Base-by-base conservation (phyloP, 2,329 filamentous ascomycete genomes). In the Alternaria sp. region DNA sequence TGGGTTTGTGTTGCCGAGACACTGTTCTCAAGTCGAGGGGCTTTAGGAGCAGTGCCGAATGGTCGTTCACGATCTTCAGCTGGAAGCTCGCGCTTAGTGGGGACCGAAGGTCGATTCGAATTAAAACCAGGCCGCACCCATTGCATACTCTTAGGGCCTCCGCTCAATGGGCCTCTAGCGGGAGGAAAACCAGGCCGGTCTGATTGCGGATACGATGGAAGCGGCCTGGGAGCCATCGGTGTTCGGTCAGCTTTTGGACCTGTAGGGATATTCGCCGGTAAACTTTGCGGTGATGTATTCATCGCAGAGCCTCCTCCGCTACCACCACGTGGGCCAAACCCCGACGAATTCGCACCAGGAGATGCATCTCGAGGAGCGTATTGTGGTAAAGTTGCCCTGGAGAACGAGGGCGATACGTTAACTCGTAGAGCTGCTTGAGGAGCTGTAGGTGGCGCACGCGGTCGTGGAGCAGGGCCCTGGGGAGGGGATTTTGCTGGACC, bases 31-130 rank as follows among this genome's bases (percentile, higher is more conserved):
- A 77, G 62, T 49, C 69, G 73, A 9, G 75, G 75, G 2, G 73
- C 73, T 56, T 77, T 77, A 1, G 70, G 73, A 6, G 62, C 63
- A 23, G 63, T 70, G 28, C 72, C 73, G 48, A 75, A 73, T 1
- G 69, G 37, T 46, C 74, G 65, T 8, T 78, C 77, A 37, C 77
- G 80, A 53, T 83, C 81, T 31, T 82, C 80, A 9, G 70, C 72
- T 21, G 75, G 72, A 33, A 73, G 71, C 57, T 83, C 81, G 29
- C 81, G 74, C 63, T 83, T 83, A 0, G 76, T 77, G 11, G 81
- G 81, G 4, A 82, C 66, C 5, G 68, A 72, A 44, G 71, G 46
- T 31, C 73, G 69, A 56, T 69, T 63, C 3, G 75, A 67, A 33
- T 75, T 66, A 6, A 77, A 69, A 31, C 77, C 78, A 52, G 79